Evolutionary conservation across 768 basidiomycete species (phyloP).

Genomic region (Xerocomellus chrysenteron): DNA sequence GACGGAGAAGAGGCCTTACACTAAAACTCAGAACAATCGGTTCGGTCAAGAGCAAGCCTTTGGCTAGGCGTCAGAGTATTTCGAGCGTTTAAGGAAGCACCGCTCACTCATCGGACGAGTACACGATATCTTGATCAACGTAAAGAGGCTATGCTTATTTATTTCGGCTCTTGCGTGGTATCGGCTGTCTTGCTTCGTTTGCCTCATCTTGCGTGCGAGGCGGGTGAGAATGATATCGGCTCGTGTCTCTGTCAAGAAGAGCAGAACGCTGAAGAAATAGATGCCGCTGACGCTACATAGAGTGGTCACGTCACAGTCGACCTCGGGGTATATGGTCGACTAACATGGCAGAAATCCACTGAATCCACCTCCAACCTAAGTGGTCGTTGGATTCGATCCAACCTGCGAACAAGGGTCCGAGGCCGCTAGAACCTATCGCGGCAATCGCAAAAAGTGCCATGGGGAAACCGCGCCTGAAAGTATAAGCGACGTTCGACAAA

Average conservation of each 20-base stretch:
- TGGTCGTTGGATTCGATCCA: conserved; percentile 62
- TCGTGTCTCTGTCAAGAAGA: conserved; percentile 74
- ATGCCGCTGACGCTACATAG: conserved; percentile 47
- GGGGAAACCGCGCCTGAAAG: conserved; percentile 64
- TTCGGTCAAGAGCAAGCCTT: conserved; percentile 42
- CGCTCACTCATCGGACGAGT: conserved; percentile 68
- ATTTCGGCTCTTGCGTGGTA: conserved; percentile 66
- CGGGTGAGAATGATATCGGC: conserved; percentile 65
- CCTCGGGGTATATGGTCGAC: conserved; percentile 1
- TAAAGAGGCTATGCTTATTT: conserved; percentile 53
- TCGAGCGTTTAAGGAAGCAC: neutral
- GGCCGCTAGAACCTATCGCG: conserved; percentile 58
- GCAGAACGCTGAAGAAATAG: conserved; percentile 47
- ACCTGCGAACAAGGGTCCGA: conserved; percentile 63
- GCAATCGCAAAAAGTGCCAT: conserved; percentile 71
- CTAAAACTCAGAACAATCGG: conserved; percentile 73
- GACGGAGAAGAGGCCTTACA: conserved; percentile 38
- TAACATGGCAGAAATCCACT: conserved; percentile 75
- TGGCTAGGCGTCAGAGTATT: neutral
- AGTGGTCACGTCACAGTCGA: neutral
- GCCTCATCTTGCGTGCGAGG: conserved; percentile 60
- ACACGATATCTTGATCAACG: conserved; percentile 67
- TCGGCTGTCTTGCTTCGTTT: conserved; percentile 59
- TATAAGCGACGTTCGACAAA: conserved; percentile 9
- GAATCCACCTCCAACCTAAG: conserved; percentile 79